Evolutionary conservation across 2,329 filamentous ascomycete species (phyloP).

Genomic region (Fonsecaea multimorphosa): DNA sequence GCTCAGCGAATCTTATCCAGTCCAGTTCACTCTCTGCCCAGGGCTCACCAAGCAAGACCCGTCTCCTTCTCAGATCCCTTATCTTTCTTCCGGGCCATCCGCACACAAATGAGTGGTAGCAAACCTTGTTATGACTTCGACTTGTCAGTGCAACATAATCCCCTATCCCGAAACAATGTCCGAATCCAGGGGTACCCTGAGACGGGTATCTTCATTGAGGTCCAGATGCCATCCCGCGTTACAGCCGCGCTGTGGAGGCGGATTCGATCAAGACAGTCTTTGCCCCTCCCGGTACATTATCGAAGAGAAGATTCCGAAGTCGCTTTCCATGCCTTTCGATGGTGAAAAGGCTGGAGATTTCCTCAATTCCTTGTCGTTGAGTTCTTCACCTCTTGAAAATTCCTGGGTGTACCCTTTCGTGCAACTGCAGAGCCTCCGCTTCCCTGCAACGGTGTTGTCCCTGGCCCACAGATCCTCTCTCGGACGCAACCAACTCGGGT

Average conservation of each 20-base stretch:
- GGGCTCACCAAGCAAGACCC: not conserved
- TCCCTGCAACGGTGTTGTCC: too few relatives aligned
- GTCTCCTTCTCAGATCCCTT: constrained; percentile 7
- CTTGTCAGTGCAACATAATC: constrained; percentile 13
- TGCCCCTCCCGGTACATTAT: not conserved
- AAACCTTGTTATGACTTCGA: constrained; percentile 1
- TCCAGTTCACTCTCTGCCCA: not conserved
- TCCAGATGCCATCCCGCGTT: constrained; percentile 10
- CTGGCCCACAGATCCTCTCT: too few relatives aligned
- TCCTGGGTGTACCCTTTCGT: too few relatives aligned
- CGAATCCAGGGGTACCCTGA: not conserved
- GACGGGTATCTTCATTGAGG: not conserved
- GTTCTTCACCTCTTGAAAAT: not conserved
- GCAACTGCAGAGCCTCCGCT: too few relatives aligned
- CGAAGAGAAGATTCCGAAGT: not conserved
- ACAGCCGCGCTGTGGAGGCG: not conserved
- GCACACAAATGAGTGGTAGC: not conserved
- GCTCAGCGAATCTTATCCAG: constrained; percentile 13
- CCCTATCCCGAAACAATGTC: not conserved
- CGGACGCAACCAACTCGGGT: not conserved
- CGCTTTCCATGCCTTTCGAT: not conserved
- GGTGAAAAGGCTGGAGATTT: not conserved
- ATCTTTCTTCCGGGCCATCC: constrained; percentile 16
- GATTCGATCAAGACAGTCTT: not conserved
- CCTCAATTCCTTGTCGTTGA: not conserved